Evolutionary conservation across 306 rosid species (phyloP).

Genomic region (Acacia confusa): DNA sequence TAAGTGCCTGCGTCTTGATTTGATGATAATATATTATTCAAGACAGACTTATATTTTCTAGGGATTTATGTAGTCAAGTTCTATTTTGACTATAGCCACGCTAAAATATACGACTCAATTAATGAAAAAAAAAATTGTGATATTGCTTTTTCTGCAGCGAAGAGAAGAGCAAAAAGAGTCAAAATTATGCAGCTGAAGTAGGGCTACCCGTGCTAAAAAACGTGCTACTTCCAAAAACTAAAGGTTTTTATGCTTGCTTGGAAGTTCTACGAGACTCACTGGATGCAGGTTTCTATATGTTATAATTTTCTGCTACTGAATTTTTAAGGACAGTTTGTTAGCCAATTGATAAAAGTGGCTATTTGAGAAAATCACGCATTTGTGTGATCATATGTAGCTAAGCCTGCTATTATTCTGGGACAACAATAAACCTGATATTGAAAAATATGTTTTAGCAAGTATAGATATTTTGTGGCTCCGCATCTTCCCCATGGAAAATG

Average conservation of each 20-base stretch:
- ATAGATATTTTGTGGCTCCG: background rate
- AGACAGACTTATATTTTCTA: conserved; percentile 8
- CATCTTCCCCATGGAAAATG: background rate
- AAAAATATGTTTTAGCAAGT: conserved; percentile 6
- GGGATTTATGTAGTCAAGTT: conserved; percentile 17
- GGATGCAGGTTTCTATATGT: conserved; percentile 72
- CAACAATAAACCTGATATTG: background rate
- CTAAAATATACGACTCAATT: conserved; percentile 14
- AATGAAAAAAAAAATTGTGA: conserved; percentile 13
- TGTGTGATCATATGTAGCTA: background rate
- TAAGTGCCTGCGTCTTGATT: conserved; percentile 10
- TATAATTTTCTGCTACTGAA: background rate
- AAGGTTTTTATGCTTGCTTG: conserved; percentile 86
- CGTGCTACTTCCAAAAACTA: conserved; percentile 88
- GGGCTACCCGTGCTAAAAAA: conserved; percentile 76
- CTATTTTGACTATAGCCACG: conserved; percentile 27
- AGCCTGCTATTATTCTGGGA: background rate
- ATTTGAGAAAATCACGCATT: background rate
- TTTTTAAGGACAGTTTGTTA: background rate
- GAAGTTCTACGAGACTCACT: conserved; percentile 66
- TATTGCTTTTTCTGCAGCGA: conserved; percentile 52
- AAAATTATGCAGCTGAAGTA: conserved; percentile 65
- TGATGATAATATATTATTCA: background rate
- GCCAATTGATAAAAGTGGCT: conserved; percentile 6
- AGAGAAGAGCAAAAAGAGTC: conserved; percentile 65